These are phyloP conservation scores for Saksenaea vasiformis DNA, from an alignment of 371 early-diverging fungal genomes.

Conservation along the genomic window DNA sequence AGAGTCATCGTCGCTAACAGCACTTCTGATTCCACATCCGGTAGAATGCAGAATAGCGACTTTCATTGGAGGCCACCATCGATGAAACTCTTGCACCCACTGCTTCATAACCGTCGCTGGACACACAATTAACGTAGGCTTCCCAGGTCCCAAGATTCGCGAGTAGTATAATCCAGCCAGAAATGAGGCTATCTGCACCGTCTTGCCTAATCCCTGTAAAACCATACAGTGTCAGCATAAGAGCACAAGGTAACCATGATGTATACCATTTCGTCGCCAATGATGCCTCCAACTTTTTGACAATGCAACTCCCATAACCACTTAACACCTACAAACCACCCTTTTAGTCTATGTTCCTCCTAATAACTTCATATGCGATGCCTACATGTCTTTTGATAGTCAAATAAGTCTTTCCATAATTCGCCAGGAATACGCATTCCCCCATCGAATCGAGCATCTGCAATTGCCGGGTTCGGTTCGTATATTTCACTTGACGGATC, in stretches of 20 bases:
- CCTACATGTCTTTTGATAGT: conserved; percentile 87
- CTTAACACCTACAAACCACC: conserved; percentile 53
- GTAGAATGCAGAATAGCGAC: conserved; percentile 87
- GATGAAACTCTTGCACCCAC: conserved; percentile 96
- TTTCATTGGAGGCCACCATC: conserved; percentile 95
- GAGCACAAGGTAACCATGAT: background rate
- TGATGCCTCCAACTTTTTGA: conserved; percentile 90
- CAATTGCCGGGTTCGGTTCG: conserved; percentile 58
- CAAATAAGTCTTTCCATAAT: conserved; percentile 83
- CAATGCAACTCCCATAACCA: conserved; percentile 95
- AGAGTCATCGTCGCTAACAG: background rate
- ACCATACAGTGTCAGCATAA: background rate
- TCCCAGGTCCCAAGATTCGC: conserved; percentile 42
- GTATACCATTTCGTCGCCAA: conserved; percentile 96
- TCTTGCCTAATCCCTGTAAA: conserved; percentile 92
- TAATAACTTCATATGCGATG: background rate
- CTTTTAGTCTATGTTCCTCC: background rate
- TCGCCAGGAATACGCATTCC: conserved; percentile 79
- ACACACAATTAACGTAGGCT: conserved; percentile 82
- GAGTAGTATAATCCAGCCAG: conserved; percentile 73
- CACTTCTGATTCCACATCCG: conserved; percentile 68
- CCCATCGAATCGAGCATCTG: conserved; percentile 64
- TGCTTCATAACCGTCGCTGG: conserved; percentile 96
- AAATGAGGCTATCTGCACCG: conserved; percentile 90
- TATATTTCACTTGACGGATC: conserved; percentile 58